These are phyloP conservation scores for Erythrophleum fordii DNA, from an alignment of 306 rosid genomes.

Conservation along the genomic window DNA sequence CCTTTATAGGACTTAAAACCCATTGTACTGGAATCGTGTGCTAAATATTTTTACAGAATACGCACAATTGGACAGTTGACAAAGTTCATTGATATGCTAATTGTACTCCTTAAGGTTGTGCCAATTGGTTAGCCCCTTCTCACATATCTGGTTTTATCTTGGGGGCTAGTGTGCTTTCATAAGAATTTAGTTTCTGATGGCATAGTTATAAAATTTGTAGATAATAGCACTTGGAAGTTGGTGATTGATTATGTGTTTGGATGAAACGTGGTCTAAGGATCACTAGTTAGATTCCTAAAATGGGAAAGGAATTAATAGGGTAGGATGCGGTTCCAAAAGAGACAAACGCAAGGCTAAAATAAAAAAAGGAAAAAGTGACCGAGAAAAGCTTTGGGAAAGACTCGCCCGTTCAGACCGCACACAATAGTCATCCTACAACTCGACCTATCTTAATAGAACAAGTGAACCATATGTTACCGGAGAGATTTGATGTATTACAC, in stretches of 20 bases:
- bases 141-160: conserved; percentile 2
- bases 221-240: not conserved
- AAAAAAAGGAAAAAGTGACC: too few species aligned
- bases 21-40: not conserved
- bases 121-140: conserved; percentile 4
- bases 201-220: conserved; percentile 8
- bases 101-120: conserved; percentile 3
- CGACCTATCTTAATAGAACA: too few species aligned
- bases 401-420: not conserved
- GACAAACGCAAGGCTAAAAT: not conserved
- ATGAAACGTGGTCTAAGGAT: not conserved
- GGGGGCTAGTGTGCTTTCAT: not conserved
- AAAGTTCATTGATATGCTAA: not conserved
- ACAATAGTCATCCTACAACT: not conserved
- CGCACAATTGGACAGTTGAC: not conserved
- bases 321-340: conserved; percentile 3
- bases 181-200: conserved; percentile 21
- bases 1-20: not conserved
- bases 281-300: too few species aligned
- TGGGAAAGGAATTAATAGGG: not conserved
- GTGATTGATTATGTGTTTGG: not conserved
- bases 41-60: not conserved
- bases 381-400: not conserved
- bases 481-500: not conserved
- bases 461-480: too few species aligned